Conservation (phyloP, 805 yeast species). For the Metschnikowia orientalis region DNA sequence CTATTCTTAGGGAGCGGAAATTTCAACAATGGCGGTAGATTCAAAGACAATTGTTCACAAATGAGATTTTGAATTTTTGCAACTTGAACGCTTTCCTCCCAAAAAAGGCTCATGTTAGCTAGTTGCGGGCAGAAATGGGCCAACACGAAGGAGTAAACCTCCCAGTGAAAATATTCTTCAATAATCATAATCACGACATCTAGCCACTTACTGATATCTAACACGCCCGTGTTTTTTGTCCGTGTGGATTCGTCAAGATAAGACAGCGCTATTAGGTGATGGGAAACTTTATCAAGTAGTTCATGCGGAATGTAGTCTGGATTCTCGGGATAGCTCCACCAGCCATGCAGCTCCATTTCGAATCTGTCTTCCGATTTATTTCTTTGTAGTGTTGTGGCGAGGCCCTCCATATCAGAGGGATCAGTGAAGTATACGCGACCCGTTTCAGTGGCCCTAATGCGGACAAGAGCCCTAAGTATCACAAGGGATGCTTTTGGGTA, state of each 20-base stretch:
- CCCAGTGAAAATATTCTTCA: constrained; percentile 61
- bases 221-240: constrained; percentile 2
- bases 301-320: constrained; percentile 45
- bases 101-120: constrained; percentile 52
- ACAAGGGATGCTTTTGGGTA: constrained; percentile 40
- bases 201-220: constrained; percentile 53
- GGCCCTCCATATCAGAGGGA: constrained; percentile 61
- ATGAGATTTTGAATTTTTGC: constrained; percentile 41
- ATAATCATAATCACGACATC: constrained; percentile 45
- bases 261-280: constrained; percentile 2
- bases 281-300: constrained; percentile 39
- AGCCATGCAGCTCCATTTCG: constrained; percentile 11
- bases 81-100: constrained; percentile 36
- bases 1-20: constrained; percentile 35
- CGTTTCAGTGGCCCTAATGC: constrained; percentile 49
- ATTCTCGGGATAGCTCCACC: constrained; percentile 63
- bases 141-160: constrained; percentile 58
- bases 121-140: constrained; percentile 71
- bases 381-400: constrained; percentile 56
- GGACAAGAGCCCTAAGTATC: constrained; percentile 47
- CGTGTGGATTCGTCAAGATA: neutral
- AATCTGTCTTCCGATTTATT: constrained; percentile 26
- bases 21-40: constrained; percentile 32
- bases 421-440: constrained; percentile 45
- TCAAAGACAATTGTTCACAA: constrained; percentile 56